Percentiles rank a stretch among this genome's conserved stretches.
phyloP scores from a whole-genome alignment of 2,329 filamentous ascomycete species.

The Fusarium sp. region DNA sequence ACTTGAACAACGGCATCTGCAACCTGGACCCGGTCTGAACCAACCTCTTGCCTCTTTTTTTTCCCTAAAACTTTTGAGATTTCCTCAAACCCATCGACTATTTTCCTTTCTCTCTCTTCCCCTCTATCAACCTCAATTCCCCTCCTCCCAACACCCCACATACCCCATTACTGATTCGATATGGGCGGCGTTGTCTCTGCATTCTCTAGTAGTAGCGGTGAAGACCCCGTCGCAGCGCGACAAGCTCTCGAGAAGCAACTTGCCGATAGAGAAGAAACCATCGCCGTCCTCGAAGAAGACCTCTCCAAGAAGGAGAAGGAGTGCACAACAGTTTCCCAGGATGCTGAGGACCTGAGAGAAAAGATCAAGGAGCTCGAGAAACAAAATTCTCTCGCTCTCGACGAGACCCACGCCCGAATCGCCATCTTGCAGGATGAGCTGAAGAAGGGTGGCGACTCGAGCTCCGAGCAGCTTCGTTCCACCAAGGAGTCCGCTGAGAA shows the following conservation, averaged over 20 bases:
- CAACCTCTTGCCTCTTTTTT: slow-evolving; percentile 28
- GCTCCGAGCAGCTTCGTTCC: slow-evolving; percentile 41
- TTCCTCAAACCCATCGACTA: slow-evolving; percentile 16
- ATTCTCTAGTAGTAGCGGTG: slow-evolving; percentile 50
- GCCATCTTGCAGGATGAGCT: slow-evolving; percentile 52
- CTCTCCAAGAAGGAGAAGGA: slow-evolving; percentile 54
- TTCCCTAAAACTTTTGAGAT: slow-evolving; percentile 15
- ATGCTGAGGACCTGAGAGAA: slow-evolving; percentile 53
- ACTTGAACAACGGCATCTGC: slow-evolving; percentile 34
- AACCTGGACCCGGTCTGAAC: slow-evolving; percentile 18
- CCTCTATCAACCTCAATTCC: slow-evolving; percentile 21
- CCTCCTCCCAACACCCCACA: slow-evolving; percentile 19
- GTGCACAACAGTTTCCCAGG: slow-evolving; percentile 48
- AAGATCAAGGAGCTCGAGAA: slow-evolving; percentile 53
- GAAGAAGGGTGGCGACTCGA: slow-evolving; percentile 43
- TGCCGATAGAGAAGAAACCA: slow-evolving; percentile 53
- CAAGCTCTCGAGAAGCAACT: slow-evolving; percentile 54
- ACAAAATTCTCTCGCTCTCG: slow-evolving; percentile 46
- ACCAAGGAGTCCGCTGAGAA: slow-evolving; percentile 43
- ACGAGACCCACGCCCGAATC: slow-evolving; percentile 50
- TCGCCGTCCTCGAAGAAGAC: slow-evolving; percentile 49
- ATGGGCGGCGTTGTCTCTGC: slow-evolving; percentile 57
- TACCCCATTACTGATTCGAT: slow-evolving; percentile 40
- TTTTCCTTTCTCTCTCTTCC: slow-evolving; percentile 9
- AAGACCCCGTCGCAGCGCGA: slow-evolving; percentile 47